Evolutionary conservation across 2,329 filamentous ascomycete species (phyloP), one percentile per base, ranked within the genome.

Genomic region (Aspergillus sp.): DNA sequence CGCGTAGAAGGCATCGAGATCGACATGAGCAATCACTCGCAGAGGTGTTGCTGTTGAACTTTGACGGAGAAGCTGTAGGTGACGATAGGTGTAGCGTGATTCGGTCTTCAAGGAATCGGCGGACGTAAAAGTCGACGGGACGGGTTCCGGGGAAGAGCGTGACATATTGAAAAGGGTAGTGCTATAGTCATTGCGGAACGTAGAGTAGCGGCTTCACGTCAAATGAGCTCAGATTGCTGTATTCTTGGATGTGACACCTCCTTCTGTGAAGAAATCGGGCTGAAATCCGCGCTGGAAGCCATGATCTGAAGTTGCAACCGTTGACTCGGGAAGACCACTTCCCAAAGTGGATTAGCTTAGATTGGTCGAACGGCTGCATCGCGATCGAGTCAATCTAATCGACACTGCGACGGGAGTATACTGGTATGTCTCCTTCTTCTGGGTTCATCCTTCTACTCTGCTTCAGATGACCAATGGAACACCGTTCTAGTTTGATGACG

Each of bases 1-100:
- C 3, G 91, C 90, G 75, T 99, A 99, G 78, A 99, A 99, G 41
- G 94, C 94, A 84, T 99, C 95, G 61, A 99, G 87, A 71, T 99
- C 95, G 64, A 98, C 87, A 75, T 97, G 93, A 6, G 92, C 91
- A 67, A 97, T 87, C 28, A 96, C 90, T 49, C 95, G 88, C 38
- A 99, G 82, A 1, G 94, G 94, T 54, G 87, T 92, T 8, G 87
- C 86, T 0, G 88, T 82, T 36, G 86, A 87, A 66, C 85, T 92
- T 9, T 87, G 84, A 6, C 88, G 86, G 59, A 98, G 85, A 65
- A 93, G 89, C 36, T 86, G 83, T 15, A 98, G 84, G 57, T 98
- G 89, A 62, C 90, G 91, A 74, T 91, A 92, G 2, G 92, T 97
- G 78, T 95, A 98, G 60, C 84, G 85, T 15, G 93, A 97, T 55